Base-by-base conservation (phyloP, 768 basidiomycete species). In the Punctularia strigosozonata region DNA sequence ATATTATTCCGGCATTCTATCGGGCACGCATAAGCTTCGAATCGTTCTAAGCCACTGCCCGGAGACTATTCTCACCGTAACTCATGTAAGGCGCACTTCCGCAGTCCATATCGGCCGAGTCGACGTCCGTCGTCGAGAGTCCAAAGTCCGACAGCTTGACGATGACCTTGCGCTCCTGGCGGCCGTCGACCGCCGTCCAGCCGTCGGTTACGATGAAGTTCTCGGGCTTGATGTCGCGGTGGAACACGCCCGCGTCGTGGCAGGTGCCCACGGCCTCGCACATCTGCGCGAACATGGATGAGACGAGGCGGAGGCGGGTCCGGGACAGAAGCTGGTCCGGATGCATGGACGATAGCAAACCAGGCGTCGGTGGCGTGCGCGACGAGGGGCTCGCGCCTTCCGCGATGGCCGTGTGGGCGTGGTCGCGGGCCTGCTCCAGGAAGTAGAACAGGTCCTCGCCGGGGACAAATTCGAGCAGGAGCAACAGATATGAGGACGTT, bases 81-180 rank as follows among this genome's bases (percentile, higher is more conserved):
- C 89, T 92, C 94, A 98, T 97, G 60, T 98, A 98, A 0, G 94
- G 94, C 38, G 91, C 90, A 58, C 90, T 94, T 42, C 94, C 94
- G 59, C 95, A 98, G 57, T 98, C 94, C 73, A 98, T 89, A 59
- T 99, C 94, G 42, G 84, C 80, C 41, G 86, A 90, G 46, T 87
- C 77, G 46, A 75, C 57, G 52, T 98, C 90, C 12, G 74, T 80
- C 2, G 94, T 98, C 6, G 89, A 90, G 32, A 99, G 65, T 15
- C 94, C 94, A 68, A 98, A 99, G 60, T 99, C 94, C 5, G 89
- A 79, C 46, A 99, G 71, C 66, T 99, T 99, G 65, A 97, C 91
- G 39, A 94, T 64, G 44, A 99, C 94, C 54, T 83, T 83, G 50
- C 88, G 77, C 57, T 89, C 86, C 48, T 66, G 65, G 40, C 66